A percentile compares a stretch with the other conserved stretches of the same genome.
Evolutionary conservation across 495 filamentous ascomycete species (phyloP).

Genomic region (Podospora conica): DNA sequence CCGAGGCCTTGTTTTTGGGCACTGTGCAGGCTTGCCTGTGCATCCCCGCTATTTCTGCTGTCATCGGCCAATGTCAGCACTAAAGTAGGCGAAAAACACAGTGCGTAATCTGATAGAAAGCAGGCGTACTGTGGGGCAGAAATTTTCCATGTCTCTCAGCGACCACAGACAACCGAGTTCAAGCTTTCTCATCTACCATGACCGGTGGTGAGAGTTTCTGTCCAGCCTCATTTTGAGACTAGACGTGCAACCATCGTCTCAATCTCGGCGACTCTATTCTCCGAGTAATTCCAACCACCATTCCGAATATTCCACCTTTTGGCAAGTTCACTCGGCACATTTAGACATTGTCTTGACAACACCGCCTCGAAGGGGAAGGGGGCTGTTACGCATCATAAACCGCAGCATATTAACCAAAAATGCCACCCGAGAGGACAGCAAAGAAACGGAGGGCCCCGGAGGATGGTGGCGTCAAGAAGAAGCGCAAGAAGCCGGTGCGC

Average conservation of each 20-base stretch:
- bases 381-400: not conserved
- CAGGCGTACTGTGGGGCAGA: not conserved
- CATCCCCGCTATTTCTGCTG: not conserved
- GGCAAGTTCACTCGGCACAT: not conserved
- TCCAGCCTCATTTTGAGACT: not conserved
- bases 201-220: not conserved
- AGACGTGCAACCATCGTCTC: not conserved
- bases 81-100: not conserved
- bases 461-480: slow-evolving; percentile 39
- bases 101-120: not conserved
- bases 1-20: not conserved
- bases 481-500: slow-evolving; percentile 46
- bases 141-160: not conserved
- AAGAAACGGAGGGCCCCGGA: slow-evolving; percentile 37
- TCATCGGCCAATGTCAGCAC: not conserved
- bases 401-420: slow-evolving; percentile 1
- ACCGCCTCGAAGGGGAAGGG: not conserved
- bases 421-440: slow-evolving; percentile 18
- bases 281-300: not conserved
- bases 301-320: not conserved
- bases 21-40: not conserved
- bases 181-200: not conserved
- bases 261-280: not conserved
- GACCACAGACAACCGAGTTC: not conserved
- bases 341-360: not conserved